These are phyloP conservation scores for Trebouxia sp. DNA, from an alignment of 139 green algal genomes.

Conservation along the genomic window DNA sequence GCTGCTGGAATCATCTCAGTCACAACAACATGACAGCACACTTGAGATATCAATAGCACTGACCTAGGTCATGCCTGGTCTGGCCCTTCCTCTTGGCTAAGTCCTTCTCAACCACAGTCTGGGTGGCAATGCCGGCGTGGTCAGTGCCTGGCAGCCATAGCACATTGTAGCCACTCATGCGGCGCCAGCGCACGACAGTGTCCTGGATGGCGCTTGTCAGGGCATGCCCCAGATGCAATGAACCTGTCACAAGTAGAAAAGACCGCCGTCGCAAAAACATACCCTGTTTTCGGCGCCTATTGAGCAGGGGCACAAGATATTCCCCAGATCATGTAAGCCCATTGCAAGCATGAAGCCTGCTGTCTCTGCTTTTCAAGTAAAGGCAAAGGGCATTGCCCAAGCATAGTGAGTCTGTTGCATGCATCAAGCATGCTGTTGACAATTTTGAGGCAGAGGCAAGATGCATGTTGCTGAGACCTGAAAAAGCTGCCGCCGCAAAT, in stretches of 20 bases:
- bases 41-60: constrained; percentile 8
- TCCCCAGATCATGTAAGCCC: no score
- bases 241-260: constrained; percentile 96
- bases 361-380: no score
- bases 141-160: constrained; percentile 97
- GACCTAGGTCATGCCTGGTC: constrained; percentile 92
- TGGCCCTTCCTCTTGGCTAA: constrained; percentile 75
- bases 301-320: no score
- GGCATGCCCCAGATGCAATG: constrained; percentile 97
- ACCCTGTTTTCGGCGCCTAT: no score
- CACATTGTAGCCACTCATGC: constrained; percentile 92
- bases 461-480: no score
- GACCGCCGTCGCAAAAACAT: no score
- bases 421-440: no score
- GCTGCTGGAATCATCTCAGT: neutral
- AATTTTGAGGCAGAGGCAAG: no score
- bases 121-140: constrained; percentile 96
- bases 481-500: no score
- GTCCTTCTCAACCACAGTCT: constrained; percentile 98
- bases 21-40: neutral
- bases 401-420: no score
- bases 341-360: no score
- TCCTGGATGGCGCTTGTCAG: constrained; percentile 88
- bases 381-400: no score
- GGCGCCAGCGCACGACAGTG: constrained; percentile 87